Evolutionary conservation across 139 green algal genomes (phyloP), one percentile per base, ranked within the genome.

Genomic region (Coccomyxa sp.): DNA sequence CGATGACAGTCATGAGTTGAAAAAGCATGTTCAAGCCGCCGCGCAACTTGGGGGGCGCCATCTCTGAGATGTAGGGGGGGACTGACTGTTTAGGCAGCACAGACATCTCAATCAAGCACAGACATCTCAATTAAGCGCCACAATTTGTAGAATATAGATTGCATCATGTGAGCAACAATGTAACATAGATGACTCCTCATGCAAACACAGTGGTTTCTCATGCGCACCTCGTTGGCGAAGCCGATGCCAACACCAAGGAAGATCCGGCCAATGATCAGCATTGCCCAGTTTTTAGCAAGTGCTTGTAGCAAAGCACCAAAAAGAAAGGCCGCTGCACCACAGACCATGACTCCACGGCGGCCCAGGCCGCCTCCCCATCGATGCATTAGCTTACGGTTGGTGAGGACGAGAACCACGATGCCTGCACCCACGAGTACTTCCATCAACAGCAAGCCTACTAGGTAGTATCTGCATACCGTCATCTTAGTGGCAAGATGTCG

Each of bases 201-300:
- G 18, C 18, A 71, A 25, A 21, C 9, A 11, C 18, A 71, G 63
- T 71, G 18, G 21, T 14, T 21, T 58, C 17, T 31, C 31, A 63
- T 32, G 63, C 63, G 63, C 71, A 77, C 81, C 66, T 89, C 74
- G 13, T 81, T 93, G 38, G 90, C 89, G 76, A 95, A 89, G 28
- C 91, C 92, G n/a, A 94, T 88, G 17, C 91, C 92, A 28, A 93
- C 28, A 28, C 92, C 92, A 18, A 95, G 82, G 18, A 91, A 82
- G n/a, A 92, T n/a, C 74, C 92, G 89, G 21, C 92, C 92, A n/a
- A 92, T 66, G 79, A 94, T 82, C 21, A 95, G 87, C 91, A 92
- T 90, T 14, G 80, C 32, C 75, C 92, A 68, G 79, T 94, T 67
- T 15, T 45, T n/a, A 1, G 71, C 71, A 1, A 3, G 10, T 32